Percentiles rank a stretch among this genome's conserved stretches.
These are phyloP conservation scores for Diutina pseudorugosa DNA, from an alignment of 1,139 yeast genomes.

Conservation along the genomic window DNA sequence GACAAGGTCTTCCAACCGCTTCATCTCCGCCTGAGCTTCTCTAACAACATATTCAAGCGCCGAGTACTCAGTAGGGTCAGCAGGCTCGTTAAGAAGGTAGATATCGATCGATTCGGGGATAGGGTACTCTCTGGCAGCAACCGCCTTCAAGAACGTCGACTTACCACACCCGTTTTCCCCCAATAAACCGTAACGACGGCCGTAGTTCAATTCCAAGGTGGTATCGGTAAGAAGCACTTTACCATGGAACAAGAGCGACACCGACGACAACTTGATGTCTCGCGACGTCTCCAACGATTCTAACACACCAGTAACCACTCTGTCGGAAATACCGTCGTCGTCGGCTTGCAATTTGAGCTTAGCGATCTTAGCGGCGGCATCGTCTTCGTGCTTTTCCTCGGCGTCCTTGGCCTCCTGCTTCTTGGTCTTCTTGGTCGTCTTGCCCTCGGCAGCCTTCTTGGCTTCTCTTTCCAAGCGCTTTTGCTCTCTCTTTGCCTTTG, in stretches of 20 bases:
- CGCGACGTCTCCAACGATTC: conserved; percentile 83
- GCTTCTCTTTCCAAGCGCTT: conserved; percentile 49
- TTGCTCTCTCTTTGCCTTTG: conserved; percentile 97
- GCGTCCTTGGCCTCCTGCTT: conserved; percentile 45
- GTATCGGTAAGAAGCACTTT: conserved; percentile 92
- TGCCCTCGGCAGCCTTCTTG: conserved; percentile 65
- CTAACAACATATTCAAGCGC: conserved; percentile 95
- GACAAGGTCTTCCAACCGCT: conserved; percentile 80
- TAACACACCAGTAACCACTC: conserved; percentile 96
- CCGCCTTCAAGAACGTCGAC: conserved; percentile 82
- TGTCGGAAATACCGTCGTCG: conserved; percentile 86
- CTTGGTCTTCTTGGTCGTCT: conserved; percentile 51
- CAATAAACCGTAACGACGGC: conserved; percentile 90
- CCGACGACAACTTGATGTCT: conserved; percentile 85
- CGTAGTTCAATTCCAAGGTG: conserved; percentile 82
- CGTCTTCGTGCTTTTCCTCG: conserved; percentile 48
- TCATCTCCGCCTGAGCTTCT: conserved; percentile 90
- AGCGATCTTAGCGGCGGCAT: conserved; percentile 64
- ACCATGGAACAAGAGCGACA: conserved; percentile 93
- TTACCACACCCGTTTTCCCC: conserved; percentile 99
- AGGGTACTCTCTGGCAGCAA: conserved; percentile 95
- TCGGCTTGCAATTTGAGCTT: conserved; percentile 88
- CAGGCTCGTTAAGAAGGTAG: conserved; percentile 92
- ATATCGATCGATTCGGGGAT: conserved; percentile 86
- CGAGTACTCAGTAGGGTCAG: conserved; percentile 81